phyloP scores from a whole-genome alignment of 1,284 basidiomycete genomes.

The Puccinia polysora region DNA sequence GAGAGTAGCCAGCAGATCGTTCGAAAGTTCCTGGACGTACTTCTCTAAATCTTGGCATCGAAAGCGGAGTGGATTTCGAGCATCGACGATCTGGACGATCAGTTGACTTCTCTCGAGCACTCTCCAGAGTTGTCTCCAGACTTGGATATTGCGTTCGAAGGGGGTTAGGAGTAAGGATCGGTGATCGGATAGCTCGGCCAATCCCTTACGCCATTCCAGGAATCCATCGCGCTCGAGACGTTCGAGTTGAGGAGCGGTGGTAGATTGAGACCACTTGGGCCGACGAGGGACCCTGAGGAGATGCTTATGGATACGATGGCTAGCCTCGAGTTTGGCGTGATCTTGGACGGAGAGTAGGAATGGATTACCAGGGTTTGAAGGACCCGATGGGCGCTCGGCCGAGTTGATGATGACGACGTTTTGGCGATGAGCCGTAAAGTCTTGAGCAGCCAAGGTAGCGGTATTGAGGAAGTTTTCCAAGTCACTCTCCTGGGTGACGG shows the following conservation, averaged over 20 bases:
- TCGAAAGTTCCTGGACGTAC: constrained; percentile 62
- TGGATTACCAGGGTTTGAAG: constrained; percentile 63
- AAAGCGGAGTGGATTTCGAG: constrained; percentile 83
- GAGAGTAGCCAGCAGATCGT: constrained; percentile 20
- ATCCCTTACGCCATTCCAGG: constrained; percentile 78
- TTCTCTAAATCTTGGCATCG: constrained; percentile 84
- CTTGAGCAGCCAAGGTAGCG: constrained; percentile 85
- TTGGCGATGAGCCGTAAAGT: constrained; percentile 93
- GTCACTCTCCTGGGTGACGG: constrained; percentile 92
- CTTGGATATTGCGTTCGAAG: constrained; percentile 91
- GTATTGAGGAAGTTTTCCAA: constrained; percentile 94
- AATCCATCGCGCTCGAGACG: constrained; percentile 80
- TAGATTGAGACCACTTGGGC: constrained; percentile 75
- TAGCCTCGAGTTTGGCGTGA: constrained; percentile 67
- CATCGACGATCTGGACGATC: constrained; percentile 91
- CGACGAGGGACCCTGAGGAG: constrained; percentile 73
- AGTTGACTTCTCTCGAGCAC: constrained; percentile 90
- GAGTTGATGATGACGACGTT: constrained; percentile 83
- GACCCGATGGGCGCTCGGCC: constrained; percentile 49
- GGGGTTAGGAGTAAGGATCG: constrained; percentile 77
- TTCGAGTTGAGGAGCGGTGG: constrained; percentile 72
- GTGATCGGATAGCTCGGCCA: constrained; percentile 77
- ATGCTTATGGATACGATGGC: constrained; percentile 68
- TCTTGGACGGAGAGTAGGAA: constrained; percentile 79
- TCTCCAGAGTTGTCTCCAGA: constrained; percentile 93